Conservation (phyloP, 768 basidiomycete species). For the Hericium coralloides region DNA sequence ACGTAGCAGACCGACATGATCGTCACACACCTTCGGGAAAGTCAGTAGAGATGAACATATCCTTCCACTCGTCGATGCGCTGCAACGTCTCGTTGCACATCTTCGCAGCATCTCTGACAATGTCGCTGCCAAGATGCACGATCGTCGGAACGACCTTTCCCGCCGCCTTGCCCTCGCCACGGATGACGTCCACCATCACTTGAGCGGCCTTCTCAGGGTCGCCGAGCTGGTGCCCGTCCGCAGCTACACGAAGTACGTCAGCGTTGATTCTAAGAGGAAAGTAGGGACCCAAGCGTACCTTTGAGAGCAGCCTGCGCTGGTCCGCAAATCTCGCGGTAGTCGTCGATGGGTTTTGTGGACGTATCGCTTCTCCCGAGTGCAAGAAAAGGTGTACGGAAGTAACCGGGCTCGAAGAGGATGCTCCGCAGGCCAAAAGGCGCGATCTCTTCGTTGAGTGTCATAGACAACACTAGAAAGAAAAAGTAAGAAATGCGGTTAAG, state of each 20-base stretch:
- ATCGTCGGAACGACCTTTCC: not conserved
- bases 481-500: no score
- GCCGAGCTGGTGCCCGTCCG: constrained; percentile 10
- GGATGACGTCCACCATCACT: constrained; percentile 18
- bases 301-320: not conserved
- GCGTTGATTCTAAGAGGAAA: not conserved
- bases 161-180: constrained; percentile 16
- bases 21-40: no score
- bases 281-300: not conserved
- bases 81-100: no score
- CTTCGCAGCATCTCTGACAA: no score
- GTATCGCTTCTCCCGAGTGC: not conserved
- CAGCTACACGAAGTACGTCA: no score
- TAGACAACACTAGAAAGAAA: not conserved
- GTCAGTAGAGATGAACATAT: no score
- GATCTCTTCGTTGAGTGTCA: not conserved
- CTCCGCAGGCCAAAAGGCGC: not conserved
- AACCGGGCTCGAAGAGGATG: not conserved
- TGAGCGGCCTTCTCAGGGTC: constrained; percentile 17
- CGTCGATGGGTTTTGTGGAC: not conserved
- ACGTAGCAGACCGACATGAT: no score
- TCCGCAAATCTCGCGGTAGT: not conserved
- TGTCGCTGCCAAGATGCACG: not conserved
- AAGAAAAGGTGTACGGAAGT: not conserved
- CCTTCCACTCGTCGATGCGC: no score